phyloP scores from a whole-genome alignment of 2,329 filamentous ascomycete species.

The Fonsecaea erecta region DNA sequence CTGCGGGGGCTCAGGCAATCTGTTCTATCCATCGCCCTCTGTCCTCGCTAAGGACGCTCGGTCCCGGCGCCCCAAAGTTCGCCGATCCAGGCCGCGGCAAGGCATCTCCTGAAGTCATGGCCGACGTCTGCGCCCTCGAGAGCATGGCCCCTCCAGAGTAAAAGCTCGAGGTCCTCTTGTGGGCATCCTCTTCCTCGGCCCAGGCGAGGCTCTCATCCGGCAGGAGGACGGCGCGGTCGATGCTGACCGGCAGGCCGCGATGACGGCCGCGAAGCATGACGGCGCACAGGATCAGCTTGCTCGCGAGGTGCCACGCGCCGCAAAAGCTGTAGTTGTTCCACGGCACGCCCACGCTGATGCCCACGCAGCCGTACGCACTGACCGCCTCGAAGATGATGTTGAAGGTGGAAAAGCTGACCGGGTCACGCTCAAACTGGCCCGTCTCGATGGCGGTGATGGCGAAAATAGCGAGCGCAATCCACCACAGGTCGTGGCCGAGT shows the following conservation, averaged over 20 bases:
- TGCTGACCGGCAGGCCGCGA: conserved; percentile 59
- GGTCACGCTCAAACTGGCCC: conserved; percentile 57
- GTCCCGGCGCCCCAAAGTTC: conserved; percentile 6
- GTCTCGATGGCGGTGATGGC: conserved; percentile 66
- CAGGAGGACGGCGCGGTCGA: conserved; percentile 54
- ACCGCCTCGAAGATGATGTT: conserved; percentile 58
- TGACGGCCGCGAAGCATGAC: conserved; percentile 63
- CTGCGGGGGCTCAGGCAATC: neutral
- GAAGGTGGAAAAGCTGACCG: conserved; percentile 61
- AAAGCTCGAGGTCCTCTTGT: conserved; percentile 20
- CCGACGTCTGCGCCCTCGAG: conserved; percentile 1
- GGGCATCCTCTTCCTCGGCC: conserved; percentile 51
- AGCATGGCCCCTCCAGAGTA: neutral
- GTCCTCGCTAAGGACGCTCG: conserved; percentile 1
- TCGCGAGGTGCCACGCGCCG: conserved; percentile 55
- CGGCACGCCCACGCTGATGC: conserved; percentile 53
- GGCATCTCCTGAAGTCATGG: neutral
- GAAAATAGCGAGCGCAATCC: conserved; percentile 64
- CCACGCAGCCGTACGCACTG: conserved; percentile 50
- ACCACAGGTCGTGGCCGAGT: conserved; percentile 70
- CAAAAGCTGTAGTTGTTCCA: conserved; percentile 52
- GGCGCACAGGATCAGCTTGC: conserved; percentile 60
- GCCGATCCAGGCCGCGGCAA: neutral
- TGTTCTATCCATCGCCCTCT: neutral
- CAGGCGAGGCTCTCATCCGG: conserved; percentile 47